Percentiles rank a stretch among this genome's conserved stretches.
phyloP scores from a whole-genome alignment of 108 stramenopile species.

The Skeletonema costatum region DNA sequence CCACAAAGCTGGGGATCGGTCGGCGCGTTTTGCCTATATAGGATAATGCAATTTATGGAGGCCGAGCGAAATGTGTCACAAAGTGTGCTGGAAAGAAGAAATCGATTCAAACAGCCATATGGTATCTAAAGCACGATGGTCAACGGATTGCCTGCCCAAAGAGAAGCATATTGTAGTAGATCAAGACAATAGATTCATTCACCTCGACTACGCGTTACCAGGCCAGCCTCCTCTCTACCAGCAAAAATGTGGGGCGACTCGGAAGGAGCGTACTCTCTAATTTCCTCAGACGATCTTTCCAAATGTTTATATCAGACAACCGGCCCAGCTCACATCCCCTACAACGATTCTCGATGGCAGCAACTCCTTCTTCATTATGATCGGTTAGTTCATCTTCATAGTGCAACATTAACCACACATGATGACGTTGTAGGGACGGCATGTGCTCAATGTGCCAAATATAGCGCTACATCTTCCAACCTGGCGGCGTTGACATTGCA shows the following conservation, averaged over 20 bases:
- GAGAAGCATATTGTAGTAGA: too few species aligned
- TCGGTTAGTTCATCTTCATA: constrained; percentile 77
- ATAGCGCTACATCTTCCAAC: constrained; percentile 65
- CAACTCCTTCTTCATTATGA: constrained; percentile 73
- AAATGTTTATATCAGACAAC: constrained; percentile 63
- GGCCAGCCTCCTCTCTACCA: background rate
- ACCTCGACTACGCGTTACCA: too few species aligned
- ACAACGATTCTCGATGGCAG: constrained; percentile 78
- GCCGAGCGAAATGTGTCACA: too few species aligned
- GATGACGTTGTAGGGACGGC: constrained; percentile 48
- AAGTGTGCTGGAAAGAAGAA: too few species aligned
- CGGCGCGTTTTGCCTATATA: too few species aligned
- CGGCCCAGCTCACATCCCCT: constrained; percentile 74
- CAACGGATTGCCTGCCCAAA: too few species aligned
- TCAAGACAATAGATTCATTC: too few species aligned
- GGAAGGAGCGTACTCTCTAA: constrained; percentile 38
- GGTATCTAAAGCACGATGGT: too few species aligned
- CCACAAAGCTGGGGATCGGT: too few species aligned
- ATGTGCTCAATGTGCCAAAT: constrained; percentile 56
- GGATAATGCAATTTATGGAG: too few species aligned
- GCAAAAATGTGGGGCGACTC: background rate
- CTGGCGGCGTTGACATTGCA: constrained; percentile 77
- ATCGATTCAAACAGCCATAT: too few species aligned
- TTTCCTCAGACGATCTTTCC: constrained; percentile 15
- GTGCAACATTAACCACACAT: background rate